Conservation (phyloP, 768 basidiomycete genomes). For the Boletus sp. region DNA sequence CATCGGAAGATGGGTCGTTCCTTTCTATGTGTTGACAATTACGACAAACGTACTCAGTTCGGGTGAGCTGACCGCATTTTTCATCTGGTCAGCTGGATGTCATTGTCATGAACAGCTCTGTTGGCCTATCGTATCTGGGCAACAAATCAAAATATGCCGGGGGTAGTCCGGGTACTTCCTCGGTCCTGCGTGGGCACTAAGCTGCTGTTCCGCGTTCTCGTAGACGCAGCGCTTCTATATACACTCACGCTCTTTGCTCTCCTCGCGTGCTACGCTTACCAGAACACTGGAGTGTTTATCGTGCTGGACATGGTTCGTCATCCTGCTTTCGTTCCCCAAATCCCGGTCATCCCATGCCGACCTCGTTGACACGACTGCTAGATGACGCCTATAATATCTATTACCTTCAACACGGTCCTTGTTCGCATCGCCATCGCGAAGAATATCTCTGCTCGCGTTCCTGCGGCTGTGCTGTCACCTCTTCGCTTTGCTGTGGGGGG, state of each 20-base stretch:
- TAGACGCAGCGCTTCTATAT: conserved; percentile 17
- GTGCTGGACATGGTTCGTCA: conserved; percentile 21
- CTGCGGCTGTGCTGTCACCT: conserved; percentile 5
- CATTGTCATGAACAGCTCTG: conserved; percentile 1
- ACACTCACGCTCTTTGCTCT: conserved; percentile 11
- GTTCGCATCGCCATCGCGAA: conserved; percentile 20
- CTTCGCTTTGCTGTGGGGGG: conserved; percentile 13
- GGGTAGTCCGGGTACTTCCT: conserved; percentile 9
- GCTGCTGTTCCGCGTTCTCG: conserved; percentile 14
- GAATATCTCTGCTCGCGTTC: neutral
- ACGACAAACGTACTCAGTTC: conserved; percentile 22
- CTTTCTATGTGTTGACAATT: conserved; percentile 20
- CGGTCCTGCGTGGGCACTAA: conserved; percentile 1
- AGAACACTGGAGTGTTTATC: conserved; percentile 7
- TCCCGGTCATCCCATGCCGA: neutral
- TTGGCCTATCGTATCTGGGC: conserved; percentile 20
- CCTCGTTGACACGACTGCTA: neutral
- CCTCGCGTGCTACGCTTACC: conserved; percentile 9
- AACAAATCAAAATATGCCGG: conserved; percentile 2
- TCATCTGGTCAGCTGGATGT: neutral
- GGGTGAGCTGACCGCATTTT: conserved; percentile 1
- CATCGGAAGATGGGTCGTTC: conserved; percentile 6
- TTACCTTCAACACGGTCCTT: conserved; percentile 15
- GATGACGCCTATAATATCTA: conserved; percentile 22
- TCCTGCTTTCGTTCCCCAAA: neutral